Percentiles rank a stretch among this genome's conserved stretches.
Evolutionary conservation across 129 eudicot genomes (phyloP).

Genomic region (Pulicaria dysenterica): DNA sequence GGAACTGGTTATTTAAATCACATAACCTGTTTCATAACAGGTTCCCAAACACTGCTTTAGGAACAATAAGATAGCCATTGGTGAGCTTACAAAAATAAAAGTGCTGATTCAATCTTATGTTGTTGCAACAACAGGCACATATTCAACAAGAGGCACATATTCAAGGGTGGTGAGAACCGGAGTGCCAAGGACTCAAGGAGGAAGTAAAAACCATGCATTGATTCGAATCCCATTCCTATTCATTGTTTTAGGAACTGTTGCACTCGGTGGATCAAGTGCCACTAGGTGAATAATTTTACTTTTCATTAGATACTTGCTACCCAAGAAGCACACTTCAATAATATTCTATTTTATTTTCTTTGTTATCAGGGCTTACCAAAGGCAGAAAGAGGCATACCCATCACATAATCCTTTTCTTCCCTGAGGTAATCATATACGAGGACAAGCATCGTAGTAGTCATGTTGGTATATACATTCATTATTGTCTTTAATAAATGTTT

Average conservation of each 20-base stretch:
- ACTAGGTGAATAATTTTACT: constrained; percentile 46
- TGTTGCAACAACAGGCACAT: constrained; percentile 34
- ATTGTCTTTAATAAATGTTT: not conserved
- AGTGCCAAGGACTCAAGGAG: constrained; percentile 58
- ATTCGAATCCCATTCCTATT: constrained; percentile 71
- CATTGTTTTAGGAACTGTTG: constrained; percentile 64
- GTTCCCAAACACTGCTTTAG: no score
- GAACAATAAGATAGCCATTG: no score
- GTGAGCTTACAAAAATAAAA: no score
- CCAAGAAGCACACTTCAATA: not conserved
- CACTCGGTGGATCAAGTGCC: constrained; percentile 81
- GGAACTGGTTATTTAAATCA: no score
- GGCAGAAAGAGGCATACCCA: constrained; percentile 63
- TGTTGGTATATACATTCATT: not conserved
- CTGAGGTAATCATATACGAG: constrained; percentile 22
- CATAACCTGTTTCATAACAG: no score
- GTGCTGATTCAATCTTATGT: not conserved
- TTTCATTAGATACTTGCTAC: not conserved
- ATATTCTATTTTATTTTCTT: not conserved
- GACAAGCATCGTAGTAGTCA: not conserved
- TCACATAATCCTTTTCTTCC: constrained; percentile 80
- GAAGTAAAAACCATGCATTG: constrained; percentile 51
- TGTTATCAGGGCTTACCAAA: constrained; percentile 63
- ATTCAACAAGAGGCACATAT: constrained; percentile 45
- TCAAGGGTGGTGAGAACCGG: constrained; percentile 73